phyloP scores from a whole-genome alignment of 805 yeast genomes.

The Dipodascopsis uninucleata region DNA sequence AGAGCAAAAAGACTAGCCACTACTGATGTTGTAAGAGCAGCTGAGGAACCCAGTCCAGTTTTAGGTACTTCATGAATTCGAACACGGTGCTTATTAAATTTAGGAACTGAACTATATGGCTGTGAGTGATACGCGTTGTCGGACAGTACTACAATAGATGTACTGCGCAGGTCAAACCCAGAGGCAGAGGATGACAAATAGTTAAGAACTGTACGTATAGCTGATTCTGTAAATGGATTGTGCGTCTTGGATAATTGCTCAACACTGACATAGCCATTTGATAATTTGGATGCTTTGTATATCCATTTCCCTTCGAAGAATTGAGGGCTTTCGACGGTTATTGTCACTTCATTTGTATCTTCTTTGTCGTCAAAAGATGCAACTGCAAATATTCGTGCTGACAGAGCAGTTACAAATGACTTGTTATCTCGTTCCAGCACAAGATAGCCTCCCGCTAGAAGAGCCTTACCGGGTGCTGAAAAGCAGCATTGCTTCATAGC shows the following conservation, averaged over 20 bases:
- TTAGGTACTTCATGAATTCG: slow-evolving; percentile 75
- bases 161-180: slow-evolving; percentile 29
- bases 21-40: slow-evolving; percentile 81
- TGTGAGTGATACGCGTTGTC: slow-evolving; percentile 90
- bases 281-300: slow-evolving; percentile 41
- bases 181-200: slow-evolving; percentile 49
- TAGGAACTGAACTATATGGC: slow-evolving; percentile 29
- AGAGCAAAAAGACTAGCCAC: slow-evolving; percentile 62
- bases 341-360: slow-evolving; percentile 25
- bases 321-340: slow-evolving; percentile 69
- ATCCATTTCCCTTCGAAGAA: slow-evolving; percentile 69
- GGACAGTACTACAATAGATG: slow-evolving; percentile 63
- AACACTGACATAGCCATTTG: slow-evolving; percentile 34
- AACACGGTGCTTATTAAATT: slow-evolving; percentile 57
- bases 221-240: slow-evolving; percentile 75
- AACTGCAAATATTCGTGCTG: slow-evolving; percentile 84
- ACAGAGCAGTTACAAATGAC: slow-evolving; percentile 80
- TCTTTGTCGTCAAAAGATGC: slow-evolving; percentile 31
- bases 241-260: slow-evolving; percentile 11
- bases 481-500: too few relatives aligned
- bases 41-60: slow-evolving; percentile 95
- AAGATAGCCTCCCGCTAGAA: slow-evolving; percentile 90
- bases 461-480: slow-evolving; percentile 95
- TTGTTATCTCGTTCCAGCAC: slow-evolving; percentile 74
- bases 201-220: slow-evolving; percentile 52